Evolutionary conservation across 306 rosid genomes (phyloP).

Genomic region (Oxytropis ochrocephala): DNA sequence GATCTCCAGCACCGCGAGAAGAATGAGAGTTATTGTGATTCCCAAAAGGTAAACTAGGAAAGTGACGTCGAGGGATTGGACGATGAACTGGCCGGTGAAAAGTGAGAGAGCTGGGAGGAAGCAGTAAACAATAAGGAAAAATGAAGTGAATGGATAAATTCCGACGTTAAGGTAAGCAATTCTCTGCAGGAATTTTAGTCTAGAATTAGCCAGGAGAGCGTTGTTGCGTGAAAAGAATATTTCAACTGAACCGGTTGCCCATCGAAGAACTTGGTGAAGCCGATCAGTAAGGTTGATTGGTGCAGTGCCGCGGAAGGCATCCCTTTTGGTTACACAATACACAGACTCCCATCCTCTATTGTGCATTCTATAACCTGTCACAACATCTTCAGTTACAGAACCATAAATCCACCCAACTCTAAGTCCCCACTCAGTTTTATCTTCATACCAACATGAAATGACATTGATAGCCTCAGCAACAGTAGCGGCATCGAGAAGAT

Average conservation of each 20-base stretch:
- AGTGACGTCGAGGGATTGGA: conserved; percentile 44
- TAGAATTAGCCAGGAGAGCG: conserved; percentile 53
- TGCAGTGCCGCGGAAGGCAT: conserved; percentile 75
- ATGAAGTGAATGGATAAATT: conserved; percentile 74
- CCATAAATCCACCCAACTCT: conserved; percentile 81
- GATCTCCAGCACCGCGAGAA: conserved; percentile 62
- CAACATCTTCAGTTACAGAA: conserved; percentile 78
- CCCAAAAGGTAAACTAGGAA: conserved; percentile 64
- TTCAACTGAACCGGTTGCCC: conserved; percentile 90
- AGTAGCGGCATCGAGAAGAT: conserved; percentile 48
- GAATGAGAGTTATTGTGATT: conserved; percentile 54
- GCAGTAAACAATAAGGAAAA: conserved; percentile 72
- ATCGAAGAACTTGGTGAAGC: conserved; percentile 74
- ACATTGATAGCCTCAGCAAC: conserved; percentile 68
- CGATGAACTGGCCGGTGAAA: conserved; percentile 62
- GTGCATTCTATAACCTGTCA: conserved; percentile 80
- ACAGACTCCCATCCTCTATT: conserved; percentile 74
- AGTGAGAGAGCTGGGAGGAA: conserved; percentile 81
- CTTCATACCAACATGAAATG: conserved; percentile 77
- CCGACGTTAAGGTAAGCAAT: conserved; percentile 74
- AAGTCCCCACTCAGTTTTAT: conserved; percentile 72
- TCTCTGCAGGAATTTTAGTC: conserved; percentile 55
- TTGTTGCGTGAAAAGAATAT: conserved; percentile 79
- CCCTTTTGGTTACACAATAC: conserved; percentile 72
- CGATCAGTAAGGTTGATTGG: conserved; percentile 74